Evolutionary conservation across 2,329 filamentous ascomycete genomes (phyloP), one percentile per base, ranked within the genome.

Genomic region (Pyrenochaeta sp.): DNA sequence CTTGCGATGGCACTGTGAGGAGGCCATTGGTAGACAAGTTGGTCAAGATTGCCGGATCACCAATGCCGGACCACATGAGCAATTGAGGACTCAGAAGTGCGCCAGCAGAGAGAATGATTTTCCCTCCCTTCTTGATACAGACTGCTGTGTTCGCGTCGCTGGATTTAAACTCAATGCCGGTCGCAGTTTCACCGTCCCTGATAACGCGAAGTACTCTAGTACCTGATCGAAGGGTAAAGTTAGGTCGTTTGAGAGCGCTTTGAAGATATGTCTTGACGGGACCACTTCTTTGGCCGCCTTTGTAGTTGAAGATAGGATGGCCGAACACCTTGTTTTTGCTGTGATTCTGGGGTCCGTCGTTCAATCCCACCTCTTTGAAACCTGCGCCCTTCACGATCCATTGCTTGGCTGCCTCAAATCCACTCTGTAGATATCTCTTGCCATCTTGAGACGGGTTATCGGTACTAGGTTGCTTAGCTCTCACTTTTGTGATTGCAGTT

Each of bases 371-470:
- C 8, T 81, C 69, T 4, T 69, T 60, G 47, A 76, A 81, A 7
- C 75, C 75, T 11, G 77, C 75, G 23, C 68, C 69, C 7, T 75
- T 69, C 4, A 82, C 78, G 3, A 83, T 63, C 78, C 79, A 82
- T 23, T 74, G 64, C 46, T 67, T 74, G 0, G 75, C 76, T 7
- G 72, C 76, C 1, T 75, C 65, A 36, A 76, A 80, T 11, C 77
- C 77, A 14, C 66, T 72, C 55, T 80, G 76, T 21, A 77, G 52
- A 47, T 81, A 81, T 35, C 72, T 69, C 28, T 74, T 67, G 8
- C 69, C 71, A 48, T 81, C 74, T 6, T 49, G 46, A 0, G 78
- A 81, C 26, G 78, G 77, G 1, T 62, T 57, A 7, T 74, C 72
- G 0, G 76, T 72, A 0, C 70, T 74, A 1, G 76, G 70, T 35